These are phyloP conservation scores for Pyricularia sp. DNA, from an alignment of 2,329 filamentous ascomycete species.

Conservation along the genomic window DNA sequence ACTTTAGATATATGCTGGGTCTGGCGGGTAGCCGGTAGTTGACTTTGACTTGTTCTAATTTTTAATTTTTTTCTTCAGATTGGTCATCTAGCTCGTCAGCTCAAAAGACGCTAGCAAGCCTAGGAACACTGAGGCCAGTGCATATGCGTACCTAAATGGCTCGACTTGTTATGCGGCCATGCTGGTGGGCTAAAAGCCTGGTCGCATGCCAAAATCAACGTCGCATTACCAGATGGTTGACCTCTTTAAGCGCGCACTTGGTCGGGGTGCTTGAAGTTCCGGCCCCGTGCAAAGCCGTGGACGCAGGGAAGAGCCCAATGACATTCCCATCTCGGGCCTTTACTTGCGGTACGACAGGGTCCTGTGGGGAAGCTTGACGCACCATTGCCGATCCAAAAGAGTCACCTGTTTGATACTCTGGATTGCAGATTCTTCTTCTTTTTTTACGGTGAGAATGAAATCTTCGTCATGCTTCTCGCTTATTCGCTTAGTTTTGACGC, in stretches of 20 bases:
- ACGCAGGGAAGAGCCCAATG: background rate
- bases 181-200: background rate
- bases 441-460: background rate
- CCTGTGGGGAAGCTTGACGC: background rate
- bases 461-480: background rate
- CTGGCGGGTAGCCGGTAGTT: background rate
- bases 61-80: too few relatives aligned
- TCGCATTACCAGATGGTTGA: background rate
- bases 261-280: background rate
- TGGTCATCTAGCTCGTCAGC: background rate
- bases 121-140: background rate
- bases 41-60: too few relatives aligned
- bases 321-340: background rate
- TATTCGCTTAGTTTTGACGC: background rate
- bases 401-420: background rate
- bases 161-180: background rate
- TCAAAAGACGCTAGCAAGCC: background rate
- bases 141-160: background rate
- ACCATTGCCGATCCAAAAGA: background rate
- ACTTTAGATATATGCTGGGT: background rate
- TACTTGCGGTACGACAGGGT: background rate
- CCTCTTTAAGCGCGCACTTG: background rate
- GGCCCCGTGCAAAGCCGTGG: background rate
- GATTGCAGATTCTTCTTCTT: background rate
- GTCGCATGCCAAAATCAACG: background rate